Evolutionary conservation across 208 protist genomes (phyloP).

Genomic region (Acanthamoeba triangularis): DNA sequence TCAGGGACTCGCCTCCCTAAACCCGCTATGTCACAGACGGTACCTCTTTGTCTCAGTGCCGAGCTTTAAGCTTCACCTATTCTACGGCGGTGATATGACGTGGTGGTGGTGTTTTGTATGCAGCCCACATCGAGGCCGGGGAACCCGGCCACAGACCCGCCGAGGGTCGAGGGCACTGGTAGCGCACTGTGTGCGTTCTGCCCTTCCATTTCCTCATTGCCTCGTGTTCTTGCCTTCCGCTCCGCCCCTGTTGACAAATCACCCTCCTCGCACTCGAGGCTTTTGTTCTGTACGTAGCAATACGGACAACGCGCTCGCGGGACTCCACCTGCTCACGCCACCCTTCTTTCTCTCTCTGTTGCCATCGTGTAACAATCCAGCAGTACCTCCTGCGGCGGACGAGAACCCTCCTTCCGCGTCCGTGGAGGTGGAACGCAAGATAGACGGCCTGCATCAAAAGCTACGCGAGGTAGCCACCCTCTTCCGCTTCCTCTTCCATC

Average conservation of each 20-base stretch:
- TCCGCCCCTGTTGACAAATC: not conserved
- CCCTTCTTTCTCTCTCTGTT: not conserved
- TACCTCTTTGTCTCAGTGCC: not conserved
- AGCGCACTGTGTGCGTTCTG: not conserved
- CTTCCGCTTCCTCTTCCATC: not conserved
- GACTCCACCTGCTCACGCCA: not conserved
- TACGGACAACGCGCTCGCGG: not conserved
- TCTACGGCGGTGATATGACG: no score
- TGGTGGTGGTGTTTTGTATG: not conserved
- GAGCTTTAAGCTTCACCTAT: no score
- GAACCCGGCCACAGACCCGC: not conserved
- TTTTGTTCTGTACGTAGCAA: not conserved
- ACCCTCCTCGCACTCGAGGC: not conserved
- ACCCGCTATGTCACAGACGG: not conserved
- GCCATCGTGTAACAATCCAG: no score
- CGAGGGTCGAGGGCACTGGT: not conserved
- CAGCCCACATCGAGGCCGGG: not conserved
- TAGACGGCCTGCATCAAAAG: not conserved
- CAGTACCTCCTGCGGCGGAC: no score
- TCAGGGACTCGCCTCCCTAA: not conserved
- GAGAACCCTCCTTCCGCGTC: no score
- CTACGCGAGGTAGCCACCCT: not conserved
- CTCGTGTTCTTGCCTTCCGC: not conserved
- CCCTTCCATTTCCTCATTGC: not conserved
- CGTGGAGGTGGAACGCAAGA: not conserved